A percentile compares a stretch with the other conserved stretches of the same genome.
phyloP scores from a whole-genome alignment of 768 basidiomycete genomes.

The Podaxis sp. region DNA sequence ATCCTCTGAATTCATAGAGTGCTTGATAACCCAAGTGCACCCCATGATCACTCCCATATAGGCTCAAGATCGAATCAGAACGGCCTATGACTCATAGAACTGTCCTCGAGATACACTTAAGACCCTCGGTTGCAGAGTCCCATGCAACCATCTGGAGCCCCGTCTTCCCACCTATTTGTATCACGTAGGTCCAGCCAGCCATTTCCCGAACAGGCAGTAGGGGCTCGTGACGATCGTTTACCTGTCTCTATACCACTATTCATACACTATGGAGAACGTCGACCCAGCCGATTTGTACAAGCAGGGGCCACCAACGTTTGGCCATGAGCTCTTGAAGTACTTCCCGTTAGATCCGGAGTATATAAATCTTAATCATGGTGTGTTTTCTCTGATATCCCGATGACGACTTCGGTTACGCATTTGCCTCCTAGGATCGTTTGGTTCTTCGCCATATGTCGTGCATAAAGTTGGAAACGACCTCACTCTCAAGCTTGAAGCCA shows the following conservation, averaged over 20 bases:
- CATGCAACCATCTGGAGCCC: background rate
- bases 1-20: background rate
- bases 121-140: background rate
- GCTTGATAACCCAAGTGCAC: background rate
- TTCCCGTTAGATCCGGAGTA: conserved; percentile 59
- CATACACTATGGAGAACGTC: background rate
- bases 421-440: conserved; percentile 49
- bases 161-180: background rate
- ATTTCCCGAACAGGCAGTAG: background rate
- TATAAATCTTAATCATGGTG: conserved; percentile 66
- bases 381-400: conserved; percentile 6
- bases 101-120: background rate
- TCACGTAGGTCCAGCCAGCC: background rate
- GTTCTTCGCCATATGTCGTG: conserved; percentile 54
- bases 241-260: background rate
- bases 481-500: conserved; percentile 42
- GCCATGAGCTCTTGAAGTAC: conserved; percentile 50
- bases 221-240: background rate
- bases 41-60: background rate
- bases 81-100: background rate
- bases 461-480: conserved; percentile 41
- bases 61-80: background rate
- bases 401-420: background rate
- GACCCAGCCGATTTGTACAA: conserved; percentile 4
- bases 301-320: conserved; percentile 40